Evolutionary conservation across 441 rosid species (phyloP), one percentile per base, ranked within the genome.

Genomic region (Croton laevigatus): DNA sequence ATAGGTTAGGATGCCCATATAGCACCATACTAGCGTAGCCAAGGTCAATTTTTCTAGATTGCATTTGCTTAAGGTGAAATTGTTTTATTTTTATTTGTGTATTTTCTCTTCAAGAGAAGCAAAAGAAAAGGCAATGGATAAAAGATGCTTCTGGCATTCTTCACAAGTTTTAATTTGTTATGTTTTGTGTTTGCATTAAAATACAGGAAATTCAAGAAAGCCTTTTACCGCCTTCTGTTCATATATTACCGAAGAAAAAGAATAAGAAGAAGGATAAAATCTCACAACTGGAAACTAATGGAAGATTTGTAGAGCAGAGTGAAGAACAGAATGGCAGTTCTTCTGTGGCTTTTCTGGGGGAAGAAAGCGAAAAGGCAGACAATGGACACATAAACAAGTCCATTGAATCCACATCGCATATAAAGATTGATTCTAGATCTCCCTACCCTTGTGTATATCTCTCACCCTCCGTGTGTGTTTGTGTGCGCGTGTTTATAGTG

Each of bases 381-480:
- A 46, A 38, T 19, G 79, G 68, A 64, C 62, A 64, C 60, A 14
- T 67, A 69, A 71, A 76, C 54, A 59, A 53, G 48, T 61, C 70
- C 3, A 40, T 52, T 4, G 59, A 68, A n/a, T 80, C 84, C 59
- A 22, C 52, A 22, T 62, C 79, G 23, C 40, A 12, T 16, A 12
- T 69, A 27, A 74, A 73, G 81, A 75, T 74, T 71, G 72, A 59
- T 73, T 73, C 70, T 45, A 70, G 76, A 73, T 81, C 83, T 27
- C 85, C 87, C n/a, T 82, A 81, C 67, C 79, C 82, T 61, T 79
- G 82, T 61, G 84, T 78, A 81, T 44, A 65, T 73, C 71, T 59
- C 63, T 65, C 60, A 59, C 44, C 59, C 37, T 42, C 49, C 19
- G 37, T 53, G 52, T 5, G 44, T 40, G 7, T 40, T 2, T 40